Evolutionary conservation across 2,329 filamentous ascomycete species (phyloP).

Genomic region (Colletotrichum plurivorum): DNA sequence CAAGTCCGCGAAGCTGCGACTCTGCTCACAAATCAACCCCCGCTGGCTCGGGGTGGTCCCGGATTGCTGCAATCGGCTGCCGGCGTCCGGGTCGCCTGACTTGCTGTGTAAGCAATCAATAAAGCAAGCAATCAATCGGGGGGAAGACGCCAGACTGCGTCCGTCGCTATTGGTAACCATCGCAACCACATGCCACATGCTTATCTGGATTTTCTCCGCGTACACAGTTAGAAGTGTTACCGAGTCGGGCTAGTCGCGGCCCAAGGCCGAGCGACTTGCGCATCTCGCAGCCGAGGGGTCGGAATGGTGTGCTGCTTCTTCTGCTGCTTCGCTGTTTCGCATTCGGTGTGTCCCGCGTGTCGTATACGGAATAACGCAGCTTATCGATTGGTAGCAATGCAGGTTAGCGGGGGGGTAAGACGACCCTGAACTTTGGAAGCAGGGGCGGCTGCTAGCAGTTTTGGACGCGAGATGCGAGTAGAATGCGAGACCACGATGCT

Average conservation of each 20-base stretch:
- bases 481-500: constrained; percentile 21
- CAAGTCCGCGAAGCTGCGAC: constrained; percentile 29
- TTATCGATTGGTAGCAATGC: constrained; percentile 21
- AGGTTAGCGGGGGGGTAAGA: constrained; percentile 4
- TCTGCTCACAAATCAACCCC: constrained; percentile 32
- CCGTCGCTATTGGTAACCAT: constrained; percentile 26
- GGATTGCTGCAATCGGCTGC: constrained; percentile 14
- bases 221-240: background rate
- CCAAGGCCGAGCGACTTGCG: constrained; percentile 5
- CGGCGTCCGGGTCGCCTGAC: constrained; percentile 12
- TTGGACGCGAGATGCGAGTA: constrained; percentile 12
- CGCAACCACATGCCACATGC: constrained; percentile 35
- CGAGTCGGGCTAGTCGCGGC: constrained; percentile 19
- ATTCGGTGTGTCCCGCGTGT: constrained; percentile 22
- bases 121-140: background rate
- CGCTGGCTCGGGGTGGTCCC: background rate
- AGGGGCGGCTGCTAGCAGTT: background rate
- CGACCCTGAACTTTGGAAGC: background rate
- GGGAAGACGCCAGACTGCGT: background rate
- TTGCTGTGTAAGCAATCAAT: constrained; percentile 35
- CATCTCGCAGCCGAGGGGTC: constrained; percentile 20
- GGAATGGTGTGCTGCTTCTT: background rate
- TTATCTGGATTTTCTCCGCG: constrained; percentile 13
- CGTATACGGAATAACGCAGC: background rate
- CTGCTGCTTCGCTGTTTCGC: constrained; percentile 3